Evolutionary conservation across 768 basidiomycete genomes (phyloP).

Genomic region (Leccinum sublutescens): DNA sequence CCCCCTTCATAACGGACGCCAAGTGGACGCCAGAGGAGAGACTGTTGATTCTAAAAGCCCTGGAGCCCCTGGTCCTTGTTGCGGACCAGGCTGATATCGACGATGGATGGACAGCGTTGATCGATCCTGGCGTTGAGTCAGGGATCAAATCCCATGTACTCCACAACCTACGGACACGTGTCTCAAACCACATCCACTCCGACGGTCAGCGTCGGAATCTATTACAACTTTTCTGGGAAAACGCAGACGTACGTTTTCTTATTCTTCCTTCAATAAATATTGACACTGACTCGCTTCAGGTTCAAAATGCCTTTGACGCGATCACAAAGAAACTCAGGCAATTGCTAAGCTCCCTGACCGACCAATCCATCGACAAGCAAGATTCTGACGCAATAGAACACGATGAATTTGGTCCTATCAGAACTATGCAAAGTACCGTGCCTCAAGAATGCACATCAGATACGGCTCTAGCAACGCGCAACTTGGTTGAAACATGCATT

Average conservation of each 20-base stretch:
- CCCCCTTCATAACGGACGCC: constrained; percentile 37
- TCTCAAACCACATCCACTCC: constrained; percentile 8
- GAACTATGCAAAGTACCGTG: constrained; percentile 35
- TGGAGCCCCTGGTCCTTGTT: constrained; percentile 61
- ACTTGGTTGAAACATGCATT: constrained; percentile 52
- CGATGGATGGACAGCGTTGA: constrained; percentile 47
- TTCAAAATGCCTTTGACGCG: constrained; percentile 46
- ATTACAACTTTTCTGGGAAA: constrained; percentile 63
- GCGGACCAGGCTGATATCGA: constrained; percentile 30
- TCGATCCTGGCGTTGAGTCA: constrained; percentile 43
- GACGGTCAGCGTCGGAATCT: constrained; percentile 38
- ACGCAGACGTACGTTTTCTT: constrained; percentile 54
- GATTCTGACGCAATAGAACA: constrained; percentile 40
- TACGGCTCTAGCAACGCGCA: constrained; percentile 29
- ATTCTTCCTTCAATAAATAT: not conserved
- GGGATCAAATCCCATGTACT: constrained; percentile 65
- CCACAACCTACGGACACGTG: constrained; percentile 29
- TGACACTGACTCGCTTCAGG: constrained; percentile 35
- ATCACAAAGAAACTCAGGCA: constrained; percentile 37
- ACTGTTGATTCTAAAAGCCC: constrained; percentile 57
- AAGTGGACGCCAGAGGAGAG: constrained; percentile 64
- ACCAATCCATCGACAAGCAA: constrained; percentile 18
- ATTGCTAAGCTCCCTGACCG: constrained; percentile 39
- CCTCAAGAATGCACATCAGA: constrained; percentile 30
- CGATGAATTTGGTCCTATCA: constrained; percentile 59